These are phyloP conservation scores for Thymus quinquecostatus DNA, from an alignment of 257 asterid genomes.

Conservation along the genomic window DNA sequence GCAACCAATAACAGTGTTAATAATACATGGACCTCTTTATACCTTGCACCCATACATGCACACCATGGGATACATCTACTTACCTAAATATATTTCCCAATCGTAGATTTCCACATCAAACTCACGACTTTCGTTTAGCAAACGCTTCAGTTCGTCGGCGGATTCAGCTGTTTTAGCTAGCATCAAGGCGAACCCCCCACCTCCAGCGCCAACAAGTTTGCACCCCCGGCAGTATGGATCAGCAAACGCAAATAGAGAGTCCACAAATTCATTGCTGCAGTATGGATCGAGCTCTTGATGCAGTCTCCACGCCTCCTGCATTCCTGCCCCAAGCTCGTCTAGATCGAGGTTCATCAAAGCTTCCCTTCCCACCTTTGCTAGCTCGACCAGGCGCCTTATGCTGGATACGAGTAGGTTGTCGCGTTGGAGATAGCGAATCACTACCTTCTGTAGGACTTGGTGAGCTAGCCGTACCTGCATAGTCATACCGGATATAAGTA, in stretches of 20 bases:
- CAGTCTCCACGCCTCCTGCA: conserved; percentile 94
- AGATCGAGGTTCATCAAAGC: conserved; percentile 83
- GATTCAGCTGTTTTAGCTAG: conserved; percentile 71
- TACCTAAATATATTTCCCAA: conserved; percentile 64
- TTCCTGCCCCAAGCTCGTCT: conserved; percentile 70
- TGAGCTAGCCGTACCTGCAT: conserved; percentile 93
- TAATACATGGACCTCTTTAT: too few relatives aligned
- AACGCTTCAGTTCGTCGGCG: conserved; percentile 54
- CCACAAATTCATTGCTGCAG: conserved; percentile 91
- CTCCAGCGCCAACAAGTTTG: conserved; percentile 99
- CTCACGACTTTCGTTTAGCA: conserved; percentile 48
- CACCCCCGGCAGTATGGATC: conserved; percentile 74
- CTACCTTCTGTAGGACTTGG: conserved; percentile 95
- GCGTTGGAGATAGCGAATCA: conserved; percentile 81
- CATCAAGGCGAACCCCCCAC: conserved; percentile 93
- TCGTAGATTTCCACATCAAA: conserved; percentile 66
- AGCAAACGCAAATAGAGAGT: conserved; percentile 68
- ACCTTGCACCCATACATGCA: conserved; percentile 11
- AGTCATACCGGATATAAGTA: not conserved
- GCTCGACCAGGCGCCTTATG: conserved; percentile 86
- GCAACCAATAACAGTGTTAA: too few relatives aligned
- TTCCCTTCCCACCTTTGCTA: conserved; percentile 90
- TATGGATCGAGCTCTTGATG: conserved; percentile 97
- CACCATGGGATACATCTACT: conserved; percentile 21
- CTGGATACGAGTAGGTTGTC: conserved; percentile 87